phyloP scores from a whole-genome alignment of 495 filamentous ascomycete species.

The Aspergillus sparsus region DNA sequence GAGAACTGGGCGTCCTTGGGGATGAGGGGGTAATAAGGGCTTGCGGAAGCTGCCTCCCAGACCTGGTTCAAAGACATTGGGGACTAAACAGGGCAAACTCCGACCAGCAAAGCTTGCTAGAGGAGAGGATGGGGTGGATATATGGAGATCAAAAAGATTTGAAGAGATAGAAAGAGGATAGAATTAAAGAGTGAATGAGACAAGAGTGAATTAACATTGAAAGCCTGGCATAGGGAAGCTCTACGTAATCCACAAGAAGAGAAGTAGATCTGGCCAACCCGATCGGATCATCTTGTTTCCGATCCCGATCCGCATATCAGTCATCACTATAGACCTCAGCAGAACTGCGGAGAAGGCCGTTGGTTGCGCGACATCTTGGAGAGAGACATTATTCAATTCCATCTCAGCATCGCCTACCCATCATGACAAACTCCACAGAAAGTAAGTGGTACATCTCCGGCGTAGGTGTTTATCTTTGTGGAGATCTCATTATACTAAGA shows the following conservation, averaged over 20 bases:
- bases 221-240: slow-evolving; percentile 12
- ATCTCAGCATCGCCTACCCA: slow-evolving; percentile 1
- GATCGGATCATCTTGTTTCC: slow-evolving; percentile 25
- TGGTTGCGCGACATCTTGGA: slow-evolving; percentile 2
- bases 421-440: slow-evolving; percentile 20
- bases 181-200: neutral
- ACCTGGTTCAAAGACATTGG: slow-evolving; percentile 75
- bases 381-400: neutral
- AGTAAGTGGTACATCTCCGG: slow-evolving; percentile 18
- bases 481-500: slow-evolving; percentile 9
- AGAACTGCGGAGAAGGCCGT: slow-evolving; percentile 10
- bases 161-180: slow-evolving; percentile 2
- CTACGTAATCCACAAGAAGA: neutral
- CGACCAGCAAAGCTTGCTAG: slow-evolving; percentile 10
- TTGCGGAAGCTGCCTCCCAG: slow-evolving; percentile 84
- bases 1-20: slow-evolving; percentile 82
- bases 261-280: slow-evolving; percentile 25
- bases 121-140: neutral
- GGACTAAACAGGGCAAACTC: slow-evolving; percentile 15
- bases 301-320: slow-evolving; percentile 12
- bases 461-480: neutral
- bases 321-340: slow-evolving; percentile 4
- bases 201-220: slow-evolving; percentile 1
- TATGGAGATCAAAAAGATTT: neutral
- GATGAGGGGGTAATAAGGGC: slow-evolving; percentile 78